Conservation (phyloP, 495 filamentous ascomycete genomes). For the Xylaria longipes region DNA sequence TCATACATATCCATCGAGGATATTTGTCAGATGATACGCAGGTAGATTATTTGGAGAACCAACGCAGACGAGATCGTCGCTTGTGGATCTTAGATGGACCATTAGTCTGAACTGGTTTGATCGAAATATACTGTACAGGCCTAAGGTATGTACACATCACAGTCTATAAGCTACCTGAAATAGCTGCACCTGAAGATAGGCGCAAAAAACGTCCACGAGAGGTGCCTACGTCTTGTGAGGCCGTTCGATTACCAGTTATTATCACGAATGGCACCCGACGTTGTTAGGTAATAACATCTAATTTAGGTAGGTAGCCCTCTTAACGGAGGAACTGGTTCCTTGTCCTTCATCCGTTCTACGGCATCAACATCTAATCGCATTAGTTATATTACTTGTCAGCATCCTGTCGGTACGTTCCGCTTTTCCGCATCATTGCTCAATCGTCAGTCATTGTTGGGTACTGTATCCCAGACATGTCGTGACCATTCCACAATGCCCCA, state of each 20-base stretch:
- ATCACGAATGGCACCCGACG: background rate
- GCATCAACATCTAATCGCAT: background rate
- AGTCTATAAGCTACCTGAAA: too few relatives aligned
- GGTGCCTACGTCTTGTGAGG: background rate
- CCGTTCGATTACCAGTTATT: background rate
- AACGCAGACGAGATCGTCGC: background rate
- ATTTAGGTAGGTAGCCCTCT: background rate
- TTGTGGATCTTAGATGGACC: background rate
- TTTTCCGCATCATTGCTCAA: background rate
- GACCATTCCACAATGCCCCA: background rate
- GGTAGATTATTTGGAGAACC: background rate
- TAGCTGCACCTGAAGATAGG: background rate
- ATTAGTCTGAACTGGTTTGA: background rate
- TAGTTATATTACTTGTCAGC: background rate
- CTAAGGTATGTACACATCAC: too few relatives aligned
- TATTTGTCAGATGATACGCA: constrained; percentile 8
- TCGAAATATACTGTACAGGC: too few relatives aligned
- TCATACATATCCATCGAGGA: background rate
- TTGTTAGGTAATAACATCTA: background rate
- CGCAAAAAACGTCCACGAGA: background rate
- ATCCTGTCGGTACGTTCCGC: background rate
- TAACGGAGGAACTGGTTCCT: background rate
- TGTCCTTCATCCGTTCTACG: background rate
- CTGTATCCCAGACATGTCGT: background rate
- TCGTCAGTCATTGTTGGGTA: background rate